Conservation (phyloP, 2,329 filamentous ascomycete genomes). For the Fusarium piperis region DNA sequence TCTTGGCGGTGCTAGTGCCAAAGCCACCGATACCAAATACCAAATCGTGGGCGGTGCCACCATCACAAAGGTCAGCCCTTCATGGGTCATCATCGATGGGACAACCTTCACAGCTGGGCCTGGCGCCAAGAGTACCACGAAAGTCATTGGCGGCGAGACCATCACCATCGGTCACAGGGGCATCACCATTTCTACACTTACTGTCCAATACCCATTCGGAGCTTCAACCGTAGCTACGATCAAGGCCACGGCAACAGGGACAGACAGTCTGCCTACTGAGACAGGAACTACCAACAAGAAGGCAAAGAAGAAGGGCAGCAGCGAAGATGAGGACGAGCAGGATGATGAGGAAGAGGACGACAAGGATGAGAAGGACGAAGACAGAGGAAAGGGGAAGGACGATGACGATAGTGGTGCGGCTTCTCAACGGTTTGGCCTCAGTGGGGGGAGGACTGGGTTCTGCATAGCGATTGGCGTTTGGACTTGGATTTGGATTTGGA, state of each 20-base stretch:
- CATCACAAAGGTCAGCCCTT: slow-evolving; percentile 59
- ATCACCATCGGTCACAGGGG: slow-evolving; percentile 62
- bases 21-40: slow-evolving; percentile 50
- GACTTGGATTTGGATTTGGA: slow-evolving; percentile 48
- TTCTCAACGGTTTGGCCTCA: slow-evolving; percentile 21
- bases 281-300: slow-evolving; percentile 38
- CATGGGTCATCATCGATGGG: slow-evolving; percentile 59
- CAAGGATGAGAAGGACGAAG: slow-evolving; percentile 30
- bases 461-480: slow-evolving; percentile 55
- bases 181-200: slow-evolving; percentile 59
- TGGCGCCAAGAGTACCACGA: slow-evolving; percentile 53
- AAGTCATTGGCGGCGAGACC: slow-evolving; percentile 59
- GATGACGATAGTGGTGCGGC: slow-evolving; percentile 36
- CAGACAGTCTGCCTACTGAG: slow-evolving; percentile 34
- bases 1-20: slow-evolving; percentile 54
- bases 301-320: not conserved
- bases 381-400: slow-evolving; percentile 35
- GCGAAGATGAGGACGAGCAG: not conserved
- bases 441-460: slow-evolving; percentile 35
- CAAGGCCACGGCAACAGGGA: slow-evolving; percentile 43
- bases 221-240: slow-evolving; percentile 55
- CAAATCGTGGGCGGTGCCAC: slow-evolving; percentile 64
- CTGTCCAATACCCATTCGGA: slow-evolving; percentile 57
- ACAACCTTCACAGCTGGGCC: slow-evolving; percentile 63
- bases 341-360: slow-evolving; percentile 33